Evolutionary conservation across 371 early-diverging fungal species (phyloP).

Genomic region (Umbelopsis sp.): DNA sequence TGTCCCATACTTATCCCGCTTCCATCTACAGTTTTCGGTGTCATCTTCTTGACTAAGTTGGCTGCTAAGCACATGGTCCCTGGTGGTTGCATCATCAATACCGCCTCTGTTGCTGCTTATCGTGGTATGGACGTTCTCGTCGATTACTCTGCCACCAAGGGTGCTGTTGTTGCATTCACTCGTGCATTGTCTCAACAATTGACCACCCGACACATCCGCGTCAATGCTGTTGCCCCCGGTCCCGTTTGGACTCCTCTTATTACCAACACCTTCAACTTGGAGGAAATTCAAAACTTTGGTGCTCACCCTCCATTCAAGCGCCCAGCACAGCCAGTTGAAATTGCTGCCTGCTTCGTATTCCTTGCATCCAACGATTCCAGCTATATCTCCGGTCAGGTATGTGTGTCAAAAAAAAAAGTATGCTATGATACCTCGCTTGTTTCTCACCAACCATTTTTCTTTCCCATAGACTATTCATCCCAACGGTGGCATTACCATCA

Average conservation of each 20-base stretch:
- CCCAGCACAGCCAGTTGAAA: constrained; percentile 68
- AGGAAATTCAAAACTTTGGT: constrained; percentile 67
- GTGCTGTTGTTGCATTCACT: constrained; percentile 62
- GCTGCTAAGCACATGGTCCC: constrained; percentile 51
- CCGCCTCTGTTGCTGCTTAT: constrained; percentile 65
- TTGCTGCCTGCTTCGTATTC: constrained; percentile 67
- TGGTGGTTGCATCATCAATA: constrained; percentile 58
- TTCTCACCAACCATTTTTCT: not conserved
- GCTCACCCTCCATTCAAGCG: constrained; percentile 71
- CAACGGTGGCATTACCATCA: constrained; percentile 52
- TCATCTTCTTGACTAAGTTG: constrained; percentile 60
- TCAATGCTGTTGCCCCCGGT: constrained; percentile 71
- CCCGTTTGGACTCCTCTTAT: constrained; percentile 72
- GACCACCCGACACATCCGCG: constrained; percentile 61
- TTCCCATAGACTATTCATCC: constrained; percentile 32
- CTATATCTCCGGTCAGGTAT: constrained; percentile 68
- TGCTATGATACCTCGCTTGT: not conserved
- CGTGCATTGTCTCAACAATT: constrained; percentile 65
- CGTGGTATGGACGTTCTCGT: constrained; percentile 59
- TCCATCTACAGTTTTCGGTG: constrained; percentile 47
- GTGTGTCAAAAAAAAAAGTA: not conserved
- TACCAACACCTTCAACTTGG: constrained; percentile 64
- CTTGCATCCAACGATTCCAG: constrained; percentile 63
- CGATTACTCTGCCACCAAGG: constrained; percentile 63
- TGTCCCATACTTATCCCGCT: not conserved